Evolutionary conservation across 148 eudicot genomes (phyloP), one percentile per base, ranked within the genome.

Genomic region (Rhododendron williamsianum): DNA sequence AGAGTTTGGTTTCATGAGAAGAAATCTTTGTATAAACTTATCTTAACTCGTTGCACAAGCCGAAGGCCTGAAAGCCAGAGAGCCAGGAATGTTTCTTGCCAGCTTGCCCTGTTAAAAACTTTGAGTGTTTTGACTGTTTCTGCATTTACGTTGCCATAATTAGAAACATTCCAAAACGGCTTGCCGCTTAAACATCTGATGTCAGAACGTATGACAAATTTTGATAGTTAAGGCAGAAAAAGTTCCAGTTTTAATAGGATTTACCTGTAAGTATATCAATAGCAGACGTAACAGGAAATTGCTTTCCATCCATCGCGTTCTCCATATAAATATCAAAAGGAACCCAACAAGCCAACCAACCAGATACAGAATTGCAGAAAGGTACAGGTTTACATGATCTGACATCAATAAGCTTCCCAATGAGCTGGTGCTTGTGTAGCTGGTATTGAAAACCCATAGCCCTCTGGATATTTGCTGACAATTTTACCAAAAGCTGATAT

Each of bases 31-130:
- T 58, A 2, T 18, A 30, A 79, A 73, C 23, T 45, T 36, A 38
- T 67, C 85, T 85, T 74, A 78, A 87, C 89, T 82, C 89, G 81
- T 85, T 87, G 89, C 69, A 87, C 87, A 77, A 87, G 85, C 69
- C 87, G 87, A 82, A 87, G 85, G 46, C 85, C 87, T 58, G 89
- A 81, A 82, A 87, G 84, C 87, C 87, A 87, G 48, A 87, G 87
- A 58, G 85, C 87, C 36, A 87, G 79, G 87, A 87, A 87, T n/a
- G 89, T 87, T n/a, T 87, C 89, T 63, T 87, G 85, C 89, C 89
- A 87, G 86, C 87, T 87, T 85, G 89, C 87, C 79, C 82, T 85
- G 79, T 87, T 87, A 73, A 84, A 76, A 81, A 52, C 85, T 41
- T 85, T 83, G 36, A 85, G 87, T 15, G 87, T 81, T 81, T 81